These are phyloP conservation scores for cucumber (Cucumis sativus) DNA, from an alignment of 306 rosid genomes.

Conservation along the genomic window Cucumber_9930_V3 NC_026661.2:18750501-18751000, in stretches of 20 bases:
- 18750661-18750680: slow-evolving; percentile 70
- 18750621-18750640: slow-evolving; percentile 55
- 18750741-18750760: slow-evolving; percentile 61
- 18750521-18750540: slow-evolving; percentile 64
- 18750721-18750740: slow-evolving; percentile 55
- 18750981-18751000: slow-evolving; percentile 17
- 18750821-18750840: slow-evolving; percentile 16
- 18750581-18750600: slow-evolving; percentile 62
- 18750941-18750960: slow-evolving; percentile 26
- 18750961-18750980: slow-evolving; percentile 27
- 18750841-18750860: slow-evolving; percentile 24
- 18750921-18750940: slow-evolving; percentile 17
- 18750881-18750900: slow-evolving; percentile 21
- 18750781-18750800: slow-evolving; percentile 11
- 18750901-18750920: slow-evolving; percentile 16
- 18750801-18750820: slow-evolving; percentile 15
- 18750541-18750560: slow-evolving; percentile 59
- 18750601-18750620: slow-evolving; percentile 58
- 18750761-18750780: slow-evolving; percentile 60
- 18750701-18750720: slow-evolving; percentile 52
- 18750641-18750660: slow-evolving; percentile 52
- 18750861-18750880: slow-evolving; percentile 37
- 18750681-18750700: slow-evolving; percentile 50
- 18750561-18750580: slow-evolving; percentile 46
- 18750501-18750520: slow-evolving; percentile 74